These are phyloP conservation scores for Auricularia heimuer DNA, from an alignment of 768 basidiomycete genomes.

Conservation along the genomic window DNA sequence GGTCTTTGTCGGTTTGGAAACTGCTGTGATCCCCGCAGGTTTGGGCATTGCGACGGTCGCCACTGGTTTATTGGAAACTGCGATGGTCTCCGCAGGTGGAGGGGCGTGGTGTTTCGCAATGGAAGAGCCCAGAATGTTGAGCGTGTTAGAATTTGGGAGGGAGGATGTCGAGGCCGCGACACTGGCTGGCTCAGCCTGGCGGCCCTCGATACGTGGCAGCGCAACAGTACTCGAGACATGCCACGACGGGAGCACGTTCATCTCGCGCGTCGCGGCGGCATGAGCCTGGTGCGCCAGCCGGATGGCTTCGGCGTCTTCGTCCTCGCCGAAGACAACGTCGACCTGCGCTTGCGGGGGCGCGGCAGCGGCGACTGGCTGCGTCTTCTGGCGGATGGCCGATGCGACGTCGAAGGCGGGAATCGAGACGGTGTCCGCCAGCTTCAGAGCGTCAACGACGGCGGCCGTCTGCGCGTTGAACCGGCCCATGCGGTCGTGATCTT, in stretches of 20 bases:
- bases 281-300: conserved; percentile 67
- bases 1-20: conserved; percentile 22
- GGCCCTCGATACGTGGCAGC: conserved; percentile 81
- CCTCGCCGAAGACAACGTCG: conserved; percentile 78
- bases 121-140: conserved; percentile 18
- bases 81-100: too few relatives aligned
- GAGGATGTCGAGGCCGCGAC: neutral
- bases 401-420: conserved; percentile 78
- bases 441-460: conserved; percentile 76
- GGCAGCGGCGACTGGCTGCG: conserved; percentile 10
- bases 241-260: conserved; percentile 91
- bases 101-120: too few relatives aligned
- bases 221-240: conserved; percentile 93
- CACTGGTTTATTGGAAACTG: too few relatives aligned
- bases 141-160: neutral
- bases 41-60: neutral
- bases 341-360: conserved; percentile 27
- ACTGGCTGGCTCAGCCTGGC: conserved; percentile 31
- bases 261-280: conserved; percentile 74
- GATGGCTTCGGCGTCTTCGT: conserved; percentile 74
- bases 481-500: conserved; percentile 91
- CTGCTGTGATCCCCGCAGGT: conserved; percentile 45
- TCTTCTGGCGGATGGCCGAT: conserved; percentile 69
- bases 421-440: conserved; percentile 80
- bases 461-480: conserved; percentile 87